Conservation (phyloP, 2,329 filamentous ascomycete genomes). For the Pseudohalonectria lignicola region DNA sequence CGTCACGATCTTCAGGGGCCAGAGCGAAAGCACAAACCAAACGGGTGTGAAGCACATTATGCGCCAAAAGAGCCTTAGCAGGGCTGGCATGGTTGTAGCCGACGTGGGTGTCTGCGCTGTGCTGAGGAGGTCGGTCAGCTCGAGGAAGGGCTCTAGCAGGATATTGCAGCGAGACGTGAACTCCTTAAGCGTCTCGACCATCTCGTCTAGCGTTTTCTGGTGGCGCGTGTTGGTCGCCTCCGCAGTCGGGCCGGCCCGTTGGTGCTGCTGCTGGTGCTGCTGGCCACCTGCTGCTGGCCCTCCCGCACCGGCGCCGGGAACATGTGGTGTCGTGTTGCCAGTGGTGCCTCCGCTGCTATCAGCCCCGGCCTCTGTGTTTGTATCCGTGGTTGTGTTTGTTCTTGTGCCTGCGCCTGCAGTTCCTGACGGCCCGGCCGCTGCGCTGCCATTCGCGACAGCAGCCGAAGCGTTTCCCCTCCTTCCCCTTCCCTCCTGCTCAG, state of each 20-base stretch:
- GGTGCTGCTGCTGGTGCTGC: constrained; percentile 19
- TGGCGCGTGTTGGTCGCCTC: constrained; percentile 61
- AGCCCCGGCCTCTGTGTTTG: too few species aligned
- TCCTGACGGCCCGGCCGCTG: constrained; percentile 13
- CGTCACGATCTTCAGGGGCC: constrained; percentile 76
- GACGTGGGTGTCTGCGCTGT: constrained; percentile 85
- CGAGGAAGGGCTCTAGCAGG: constrained; percentile 76
- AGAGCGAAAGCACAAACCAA: constrained; percentile 70
- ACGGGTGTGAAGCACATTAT: constrained; percentile 80
- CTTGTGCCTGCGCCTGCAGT: too few species aligned
- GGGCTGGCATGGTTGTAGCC: constrained; percentile 78
- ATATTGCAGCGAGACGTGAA: constrained; percentile 90
- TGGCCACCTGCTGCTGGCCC: constrained; percentile 12
- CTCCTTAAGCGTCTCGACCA: constrained; percentile 83
- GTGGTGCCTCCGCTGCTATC: neutral
- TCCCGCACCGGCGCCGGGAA: constrained; percentile 3
- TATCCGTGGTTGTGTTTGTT: too few species aligned
- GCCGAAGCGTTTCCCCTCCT: neutral
- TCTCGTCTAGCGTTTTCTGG: constrained; percentile 93
- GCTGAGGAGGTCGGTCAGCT: constrained; percentile 85
- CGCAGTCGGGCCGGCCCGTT: neutral
- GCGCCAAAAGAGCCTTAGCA: constrained; percentile 81
- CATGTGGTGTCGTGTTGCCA: constrained; percentile 4
- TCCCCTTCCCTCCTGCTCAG: constrained; percentile 9
- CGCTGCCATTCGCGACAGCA: constrained; percentile 17